phyloP scores from a whole-genome alignment of 1,139 yeast genomes.

The Kodamaea anthophila region DNA sequence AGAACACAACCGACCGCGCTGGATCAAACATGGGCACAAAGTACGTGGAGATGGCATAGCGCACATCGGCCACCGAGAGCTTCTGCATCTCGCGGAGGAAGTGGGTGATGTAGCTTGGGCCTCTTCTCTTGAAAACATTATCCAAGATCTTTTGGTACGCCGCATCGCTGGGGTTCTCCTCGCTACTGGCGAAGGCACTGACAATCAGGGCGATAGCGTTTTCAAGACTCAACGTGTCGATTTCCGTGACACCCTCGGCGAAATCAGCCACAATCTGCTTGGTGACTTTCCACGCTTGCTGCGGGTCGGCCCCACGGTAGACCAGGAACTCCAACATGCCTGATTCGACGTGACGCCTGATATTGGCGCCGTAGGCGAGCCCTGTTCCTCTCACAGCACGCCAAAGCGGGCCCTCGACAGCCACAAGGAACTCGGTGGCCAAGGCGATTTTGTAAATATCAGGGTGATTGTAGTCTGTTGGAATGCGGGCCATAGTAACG shows the following conservation, averaged over 20 bases:
- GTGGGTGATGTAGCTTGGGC: constrained; percentile 45
- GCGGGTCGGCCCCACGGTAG: constrained; percentile 81
- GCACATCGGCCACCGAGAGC: constrained; percentile 55
- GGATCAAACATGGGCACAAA: constrained; percentile 57
- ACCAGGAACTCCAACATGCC: constrained; percentile 64
- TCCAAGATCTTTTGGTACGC: constrained; percentile 64
- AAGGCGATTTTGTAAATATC: constrained; percentile 70
- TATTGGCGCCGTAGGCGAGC: constrained; percentile 80
- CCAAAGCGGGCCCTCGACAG: constrained; percentile 98
- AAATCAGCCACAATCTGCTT: constrained; percentile 59
- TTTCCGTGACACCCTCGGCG: constrained; percentile 44
- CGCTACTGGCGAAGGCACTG: constrained; percentile 60
- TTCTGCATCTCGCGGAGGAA: constrained; percentile 44
- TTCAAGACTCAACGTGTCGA: constrained; percentile 57
- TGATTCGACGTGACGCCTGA: constrained; percentile 54
- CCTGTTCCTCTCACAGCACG: constrained; percentile 94
- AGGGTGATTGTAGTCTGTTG: constrained; percentile 55
- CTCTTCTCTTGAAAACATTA: constrained; percentile 60
- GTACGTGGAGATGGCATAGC: constrained; percentile 50
- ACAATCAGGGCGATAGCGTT: constrained; percentile 76
- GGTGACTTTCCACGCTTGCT: constrained; percentile 65
- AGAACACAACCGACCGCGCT: constrained; percentile 51
- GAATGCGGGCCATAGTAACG: constrained; percentile 54
- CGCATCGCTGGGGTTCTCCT: constrained; percentile 54
- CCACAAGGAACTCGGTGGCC: constrained; percentile 71